These are phyloP conservation scores for Phytophthora pinifolia DNA, from an alignment of 352 stramenopile species.

Conservation along the genomic window DNA sequence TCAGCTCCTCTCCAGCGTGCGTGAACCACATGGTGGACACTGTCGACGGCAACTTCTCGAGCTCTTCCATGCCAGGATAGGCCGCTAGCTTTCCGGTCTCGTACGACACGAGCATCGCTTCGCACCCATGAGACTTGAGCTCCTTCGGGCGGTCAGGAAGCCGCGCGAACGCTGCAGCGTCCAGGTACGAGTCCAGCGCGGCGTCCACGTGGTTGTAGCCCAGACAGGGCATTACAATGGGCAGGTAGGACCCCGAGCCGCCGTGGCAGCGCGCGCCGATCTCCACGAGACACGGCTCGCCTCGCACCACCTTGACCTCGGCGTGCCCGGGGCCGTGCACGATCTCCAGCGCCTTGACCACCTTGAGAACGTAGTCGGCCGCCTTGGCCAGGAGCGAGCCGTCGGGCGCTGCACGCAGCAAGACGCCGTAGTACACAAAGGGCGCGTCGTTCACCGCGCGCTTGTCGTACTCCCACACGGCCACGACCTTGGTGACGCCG, in stretches of 20 bases:
- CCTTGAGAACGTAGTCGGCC: conserved; percentile 66
- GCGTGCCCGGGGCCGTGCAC: conserved; percentile 82
- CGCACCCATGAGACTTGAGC: conserved; percentile 82
- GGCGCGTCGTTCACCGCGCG: conserved; percentile 88
- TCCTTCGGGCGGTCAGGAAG: conserved; percentile 48
- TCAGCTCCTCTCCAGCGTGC: conserved; percentile 56
- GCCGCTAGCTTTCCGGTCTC: conserved; percentile 79
- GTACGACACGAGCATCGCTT: conserved; percentile 93
- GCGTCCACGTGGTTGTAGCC: conserved; percentile 93
- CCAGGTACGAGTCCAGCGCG: conserved; percentile 88
- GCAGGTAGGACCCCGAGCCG: conserved; percentile 92
- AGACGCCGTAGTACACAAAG: conserved; percentile 95
- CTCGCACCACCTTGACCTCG: conserved; percentile 85
- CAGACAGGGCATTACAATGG: conserved; percentile 87
- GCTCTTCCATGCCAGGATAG: conserved; percentile 84
- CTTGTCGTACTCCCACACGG: conserved; percentile 98
- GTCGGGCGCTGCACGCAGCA: conserved; percentile 52
- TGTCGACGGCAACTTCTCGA: conserved; percentile 87
- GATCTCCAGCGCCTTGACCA: conserved; percentile 84
- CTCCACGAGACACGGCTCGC: conserved; percentile 92
- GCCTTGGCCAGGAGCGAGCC: conserved; percentile 49
- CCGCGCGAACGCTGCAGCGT: conserved; percentile 59
- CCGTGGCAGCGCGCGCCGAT: conserved; percentile 95
- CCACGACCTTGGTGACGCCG: conserved; percentile 94
- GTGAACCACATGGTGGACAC: conserved; percentile 78